Evolutionary conservation across 139 green algal genomes (phyloP).

Genomic region (Closterium sp.): DNA sequence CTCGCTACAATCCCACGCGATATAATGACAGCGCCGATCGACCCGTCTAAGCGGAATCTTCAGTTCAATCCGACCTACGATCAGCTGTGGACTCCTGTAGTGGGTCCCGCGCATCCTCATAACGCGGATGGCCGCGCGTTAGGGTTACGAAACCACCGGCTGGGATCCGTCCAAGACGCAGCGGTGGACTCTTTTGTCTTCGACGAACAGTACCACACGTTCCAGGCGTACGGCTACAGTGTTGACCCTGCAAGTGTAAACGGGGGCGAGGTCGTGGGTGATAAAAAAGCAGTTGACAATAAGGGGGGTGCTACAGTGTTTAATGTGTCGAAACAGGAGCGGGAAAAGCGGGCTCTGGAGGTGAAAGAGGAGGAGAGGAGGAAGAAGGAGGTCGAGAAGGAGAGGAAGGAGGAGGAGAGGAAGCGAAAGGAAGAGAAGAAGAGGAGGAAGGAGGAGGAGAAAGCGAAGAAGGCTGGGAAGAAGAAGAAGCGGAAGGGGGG

Average conservation of each 20-base stretch:
- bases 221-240: conserved; percentile 56
- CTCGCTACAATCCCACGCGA: background rate
- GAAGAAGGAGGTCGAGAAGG: conserved; percentile 11
- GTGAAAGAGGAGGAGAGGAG: conserved; percentile 1
- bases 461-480: background rate
- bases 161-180: conserved; percentile 54
- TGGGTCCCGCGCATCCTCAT: conserved; percentile 73
- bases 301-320: conserved; percentile 47
- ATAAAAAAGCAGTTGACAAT: conserved; percentile 40
- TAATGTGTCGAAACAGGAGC: conserved; percentile 29
- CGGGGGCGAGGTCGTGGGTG: conserved; percentile 54
- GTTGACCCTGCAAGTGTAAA: conserved; percentile 44
- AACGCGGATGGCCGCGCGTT: conserved; percentile 69
- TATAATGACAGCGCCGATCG: conserved; percentile 33
- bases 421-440: background rate
- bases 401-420: background rate
- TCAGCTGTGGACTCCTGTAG: conserved; percentile 78
- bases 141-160: conserved; percentile 77
- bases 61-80: conserved; percentile 78
- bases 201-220: conserved; percentile 90
- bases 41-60: conserved; percentile 60
- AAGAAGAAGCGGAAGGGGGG: conserved; percentile 3
- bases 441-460: conserved; percentile 16
- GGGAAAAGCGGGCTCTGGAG: conserved; percentile 5
- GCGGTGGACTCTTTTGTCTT: conserved; percentile 72